Conservation (phyloP, 495 filamentous ascomycete genomes). For the Parachaetomium inaequale region DNA sequence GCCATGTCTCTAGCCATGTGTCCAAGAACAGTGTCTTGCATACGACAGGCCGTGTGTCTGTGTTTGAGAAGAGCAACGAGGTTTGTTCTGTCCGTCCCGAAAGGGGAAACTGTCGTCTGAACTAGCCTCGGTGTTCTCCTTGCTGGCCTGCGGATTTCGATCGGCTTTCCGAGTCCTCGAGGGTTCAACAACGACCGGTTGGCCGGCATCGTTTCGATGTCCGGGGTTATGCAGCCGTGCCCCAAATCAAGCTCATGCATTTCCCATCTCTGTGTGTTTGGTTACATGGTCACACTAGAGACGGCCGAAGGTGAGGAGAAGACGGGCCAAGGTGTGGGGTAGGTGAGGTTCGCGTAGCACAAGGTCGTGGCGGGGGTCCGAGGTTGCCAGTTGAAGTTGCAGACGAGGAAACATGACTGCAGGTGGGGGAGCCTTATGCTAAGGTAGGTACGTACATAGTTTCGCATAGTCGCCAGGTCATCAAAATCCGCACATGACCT, state of each 20-base stretch:
- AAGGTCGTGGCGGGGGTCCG: background rate
- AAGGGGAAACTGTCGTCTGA: background rate
- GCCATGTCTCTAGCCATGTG: no score
- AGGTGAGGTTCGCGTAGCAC: conserved; percentile 7
- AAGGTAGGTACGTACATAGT: background rate
- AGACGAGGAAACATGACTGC: background rate
- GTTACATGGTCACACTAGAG: background rate
- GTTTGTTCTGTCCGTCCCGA: no score
- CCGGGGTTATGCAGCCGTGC: background rate
- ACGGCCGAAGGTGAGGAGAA: background rate
- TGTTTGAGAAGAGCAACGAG: no score
- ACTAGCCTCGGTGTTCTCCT: background rate
- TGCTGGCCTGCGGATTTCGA: no score
- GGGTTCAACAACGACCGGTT: background rate
- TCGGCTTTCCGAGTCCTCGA: background rate
- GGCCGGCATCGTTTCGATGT: no score
- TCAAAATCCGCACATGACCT: conserved; percentile 15
- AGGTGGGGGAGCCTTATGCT: background rate
- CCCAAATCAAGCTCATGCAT: background rate
- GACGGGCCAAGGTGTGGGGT: conserved; percentile 10
- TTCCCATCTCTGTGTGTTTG: background rate
- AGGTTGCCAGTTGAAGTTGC: background rate
- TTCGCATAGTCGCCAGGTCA: background rate
- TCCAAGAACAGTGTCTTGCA: no score
- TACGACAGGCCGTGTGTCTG: background rate